Percentiles rank a stretch among this genome's conserved stretches.
Evolutionary conservation across 192 early-diverging fungal genomes (phyloP).

Genomic region (Paraglomus brasilianum): DNA sequence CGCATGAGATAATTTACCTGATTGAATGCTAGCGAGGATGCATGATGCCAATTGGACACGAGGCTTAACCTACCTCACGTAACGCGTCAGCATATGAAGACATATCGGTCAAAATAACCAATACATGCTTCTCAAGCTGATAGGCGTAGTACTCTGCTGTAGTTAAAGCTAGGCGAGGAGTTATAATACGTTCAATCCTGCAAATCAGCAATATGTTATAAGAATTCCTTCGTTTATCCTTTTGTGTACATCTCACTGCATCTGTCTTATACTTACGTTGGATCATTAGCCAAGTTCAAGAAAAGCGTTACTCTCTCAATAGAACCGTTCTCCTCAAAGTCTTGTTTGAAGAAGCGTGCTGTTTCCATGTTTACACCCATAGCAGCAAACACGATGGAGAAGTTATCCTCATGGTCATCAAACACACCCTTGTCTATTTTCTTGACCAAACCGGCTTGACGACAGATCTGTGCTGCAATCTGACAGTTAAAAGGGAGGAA

Average conservation of each 20-base stretch:
- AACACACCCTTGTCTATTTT: constrained; percentile 87
- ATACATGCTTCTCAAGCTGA: constrained; percentile 98
- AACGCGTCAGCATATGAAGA: constrained; percentile 98
- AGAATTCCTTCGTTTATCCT: too few species aligned
- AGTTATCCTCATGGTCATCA: constrained; percentile 98
- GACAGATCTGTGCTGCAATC: constrained; percentile 99
- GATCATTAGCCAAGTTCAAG: constrained; percentile 99
- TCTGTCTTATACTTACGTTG: constrained; percentile 75
- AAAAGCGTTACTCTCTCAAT: constrained; percentile 98
- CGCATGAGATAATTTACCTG: not conserved
- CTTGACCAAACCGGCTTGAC: constrained; percentile 96
- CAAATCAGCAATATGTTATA: too few species aligned
- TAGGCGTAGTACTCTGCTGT: constrained; percentile 99
- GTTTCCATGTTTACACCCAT: constrained; percentile 99
- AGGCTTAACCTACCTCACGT: constrained; percentile 83
- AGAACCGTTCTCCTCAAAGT: constrained; percentile 99
- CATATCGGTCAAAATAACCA: constrained; percentile 99
- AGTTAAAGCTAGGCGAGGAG: constrained; percentile 95
- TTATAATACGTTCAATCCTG: constrained; percentile 99
- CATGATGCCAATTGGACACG: not conserved
- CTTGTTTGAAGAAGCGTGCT: constrained; percentile 99
- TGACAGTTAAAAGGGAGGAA: too few species aligned
- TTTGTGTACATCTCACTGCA: too few species aligned
- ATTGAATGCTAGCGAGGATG: not conserved
- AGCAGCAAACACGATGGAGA: constrained; percentile 98